phyloP scores from a whole-genome alignment of 1,284 basidiomycete genomes.

The Moesziomyces sp. region DNA sequence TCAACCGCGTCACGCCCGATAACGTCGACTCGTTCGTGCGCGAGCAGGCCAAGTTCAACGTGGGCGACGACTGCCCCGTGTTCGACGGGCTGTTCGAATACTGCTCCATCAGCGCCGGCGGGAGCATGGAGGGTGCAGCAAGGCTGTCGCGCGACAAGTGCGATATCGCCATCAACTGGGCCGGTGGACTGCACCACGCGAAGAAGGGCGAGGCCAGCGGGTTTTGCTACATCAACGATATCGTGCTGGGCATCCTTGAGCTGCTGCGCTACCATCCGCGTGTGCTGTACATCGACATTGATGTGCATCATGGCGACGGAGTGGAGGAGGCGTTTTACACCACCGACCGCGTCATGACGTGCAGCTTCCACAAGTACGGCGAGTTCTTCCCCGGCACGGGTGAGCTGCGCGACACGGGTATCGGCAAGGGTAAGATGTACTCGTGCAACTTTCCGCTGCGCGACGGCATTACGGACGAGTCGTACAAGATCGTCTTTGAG shows the following conservation, averaged over 20 bases:
- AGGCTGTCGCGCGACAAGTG: constrained; percentile 95
- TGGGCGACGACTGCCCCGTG: constrained; percentile 95
- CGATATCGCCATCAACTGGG: constrained; percentile 99
- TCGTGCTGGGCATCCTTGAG: constrained; percentile 96
- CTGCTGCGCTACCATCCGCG: constrained; percentile 91
- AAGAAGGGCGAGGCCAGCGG: constrained; percentile 99
- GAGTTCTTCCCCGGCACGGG: constrained; percentile 99
- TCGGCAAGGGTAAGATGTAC: constrained; percentile 79
- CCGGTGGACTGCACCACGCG: constrained; percentile 95
- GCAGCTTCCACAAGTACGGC: constrained; percentile 98
- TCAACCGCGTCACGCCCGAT: constrained; percentile 83
- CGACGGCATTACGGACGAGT: constrained; percentile 95
- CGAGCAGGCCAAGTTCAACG: constrained; percentile 95
- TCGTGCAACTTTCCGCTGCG: constrained; percentile 93
- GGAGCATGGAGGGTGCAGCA: constrained; percentile 99
- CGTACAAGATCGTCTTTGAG: constrained; percentile 93
- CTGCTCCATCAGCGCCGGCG: constrained; percentile 97
- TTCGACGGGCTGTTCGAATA: constrained; percentile 99
- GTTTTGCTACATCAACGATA: constrained; percentile 99
- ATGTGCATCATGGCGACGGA: constrained; percentile 98
- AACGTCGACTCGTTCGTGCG: constrained; percentile 88
- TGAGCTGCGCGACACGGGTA: constrained; percentile 92
- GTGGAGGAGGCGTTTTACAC: constrained; percentile 99
- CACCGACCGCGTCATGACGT: constrained; percentile 98
- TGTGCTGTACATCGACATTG: constrained; percentile 98